Percentiles rank a stretch among this genome's conserved stretches.
phyloP scores from a whole-genome alignment of 768 basidiomycete species.

The Auriscalpium orientale region DNA sequence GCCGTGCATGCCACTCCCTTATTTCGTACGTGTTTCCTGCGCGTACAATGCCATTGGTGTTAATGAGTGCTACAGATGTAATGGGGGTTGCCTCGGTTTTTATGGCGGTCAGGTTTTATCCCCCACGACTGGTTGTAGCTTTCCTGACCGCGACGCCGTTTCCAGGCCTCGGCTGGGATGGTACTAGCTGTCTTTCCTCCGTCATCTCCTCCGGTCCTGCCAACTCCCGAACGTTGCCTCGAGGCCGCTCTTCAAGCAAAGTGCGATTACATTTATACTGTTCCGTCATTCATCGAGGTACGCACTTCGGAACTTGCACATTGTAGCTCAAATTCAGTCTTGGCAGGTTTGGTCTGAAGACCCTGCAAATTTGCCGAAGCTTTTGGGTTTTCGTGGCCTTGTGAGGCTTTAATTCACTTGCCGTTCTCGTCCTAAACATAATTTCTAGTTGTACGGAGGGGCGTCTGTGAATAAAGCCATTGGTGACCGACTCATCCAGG shows the following conservation, averaged over 20 bases:
- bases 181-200: constrained; percentile 19
- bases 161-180: constrained; percentile 5
- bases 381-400: constrained; percentile 7
- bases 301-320: background rate
- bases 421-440: constrained; percentile 15
- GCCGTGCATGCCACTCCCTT: background rate
- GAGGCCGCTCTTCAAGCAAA: constrained; percentile 5
- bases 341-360: constrained; percentile 16
- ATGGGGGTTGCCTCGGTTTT: constrained; percentile 5
- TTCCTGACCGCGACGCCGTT: background rate
- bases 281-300: constrained; percentile 24
- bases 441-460: constrained; percentile 23
- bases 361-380: constrained; percentile 1
- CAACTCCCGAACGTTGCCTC: constrained; percentile 18
- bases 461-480: constrained; percentile 28
- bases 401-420: background rate
- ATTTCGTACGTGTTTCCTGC: background rate
- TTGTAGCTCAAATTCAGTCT: background rate
- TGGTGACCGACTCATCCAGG: constrained; percentile 25
- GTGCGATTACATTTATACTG: constrained; percentile 10
- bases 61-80: background rate
- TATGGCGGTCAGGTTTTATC: background rate
- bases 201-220: constrained; percentile 8
- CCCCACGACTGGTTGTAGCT: background rate
- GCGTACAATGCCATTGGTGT: too few species aligned